Evolutionary conservation across 345 rosid genomes (phyloP).

Genomic region (Acer campestre): DNA sequence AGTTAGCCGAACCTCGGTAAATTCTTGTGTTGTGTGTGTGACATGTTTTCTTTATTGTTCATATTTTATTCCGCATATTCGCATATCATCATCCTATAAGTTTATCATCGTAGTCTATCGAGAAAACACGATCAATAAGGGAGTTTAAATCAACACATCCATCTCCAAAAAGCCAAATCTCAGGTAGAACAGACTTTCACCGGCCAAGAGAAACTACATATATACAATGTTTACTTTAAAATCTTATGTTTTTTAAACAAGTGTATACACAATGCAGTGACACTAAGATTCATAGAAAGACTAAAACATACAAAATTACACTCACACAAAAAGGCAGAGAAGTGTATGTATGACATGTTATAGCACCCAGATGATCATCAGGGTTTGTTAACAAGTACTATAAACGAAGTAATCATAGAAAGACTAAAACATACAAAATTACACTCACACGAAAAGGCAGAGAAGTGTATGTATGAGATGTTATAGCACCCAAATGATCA

Average conservation of each 20-base stretch:
- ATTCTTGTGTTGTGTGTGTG: no score
- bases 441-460: not conserved
- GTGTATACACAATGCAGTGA: not conserved
- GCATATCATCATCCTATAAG: no score
- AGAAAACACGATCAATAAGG: no score
- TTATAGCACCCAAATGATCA: slow-evolving; percentile 2
- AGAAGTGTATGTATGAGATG: not conserved
- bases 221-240: not conserved
- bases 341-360: not conserved
- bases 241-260: not conserved
- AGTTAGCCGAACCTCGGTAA: no score
- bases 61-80: no score
- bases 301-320: not conserved
- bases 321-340: not conserved
- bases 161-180: not conserved
- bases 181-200: slow-evolving; percentile 4
- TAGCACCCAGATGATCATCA: slow-evolving; percentile 1
- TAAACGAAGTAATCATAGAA: not conserved
- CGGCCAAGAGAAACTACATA: not conserved
- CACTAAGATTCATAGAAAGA: not conserved
- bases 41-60: no score
- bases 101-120: no score
- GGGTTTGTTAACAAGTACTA: not conserved
- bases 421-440: not conserved
- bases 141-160: no score